Evolutionary conservation across 2,329 filamentous ascomycete species (phyloP), one percentile per base, ranked within the genome.

Genomic region (Venturia oleaginea): DNA sequence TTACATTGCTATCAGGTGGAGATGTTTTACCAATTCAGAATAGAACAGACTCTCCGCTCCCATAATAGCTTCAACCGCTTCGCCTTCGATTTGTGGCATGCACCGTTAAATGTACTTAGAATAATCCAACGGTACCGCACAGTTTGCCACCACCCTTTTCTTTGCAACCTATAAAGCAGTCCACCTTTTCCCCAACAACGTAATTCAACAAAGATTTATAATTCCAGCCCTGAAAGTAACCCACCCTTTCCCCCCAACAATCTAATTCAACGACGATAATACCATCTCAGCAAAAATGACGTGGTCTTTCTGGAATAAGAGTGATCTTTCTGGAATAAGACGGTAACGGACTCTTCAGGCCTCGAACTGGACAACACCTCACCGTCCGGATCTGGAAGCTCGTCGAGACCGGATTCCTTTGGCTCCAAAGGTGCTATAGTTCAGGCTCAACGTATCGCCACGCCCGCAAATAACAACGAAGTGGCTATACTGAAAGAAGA

Each of bases 401-500:
- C 46, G 46, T 51, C 10, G 22, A 51, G 7, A 6, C 13, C 46
- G 10, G 22, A 27, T 0, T 27, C 8, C 38, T 40, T 40, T 2
- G 38, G 38, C 38, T 40, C 17, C 10, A 40, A 40, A 40, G 13
- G 17, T 40, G 43, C 22, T 24, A 48, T 19, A 22, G 22, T 24
- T 24, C 43, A n/a, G 19, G 22, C 19, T 7, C 22, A 19, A 46
- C 2, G 10, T 46, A 8, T 22, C 6, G n/a, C n/a, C n/a, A 22
- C 19, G n/a, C 1, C 46, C 51, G 8, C 27, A 13, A 57, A 30
- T 17, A 40, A 13, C 6, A 3, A 2, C 40, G 34, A n/a, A 3
- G 37, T 22, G 24, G 54, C 13, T 17, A 37, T 62, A 10, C 71
- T 80, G 57, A 73, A 72, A n/a, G 77, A 79, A 65, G 68, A 65